Conservation (phyloP, 805 yeast species). For the Ogataea polymorpha region DNA sequence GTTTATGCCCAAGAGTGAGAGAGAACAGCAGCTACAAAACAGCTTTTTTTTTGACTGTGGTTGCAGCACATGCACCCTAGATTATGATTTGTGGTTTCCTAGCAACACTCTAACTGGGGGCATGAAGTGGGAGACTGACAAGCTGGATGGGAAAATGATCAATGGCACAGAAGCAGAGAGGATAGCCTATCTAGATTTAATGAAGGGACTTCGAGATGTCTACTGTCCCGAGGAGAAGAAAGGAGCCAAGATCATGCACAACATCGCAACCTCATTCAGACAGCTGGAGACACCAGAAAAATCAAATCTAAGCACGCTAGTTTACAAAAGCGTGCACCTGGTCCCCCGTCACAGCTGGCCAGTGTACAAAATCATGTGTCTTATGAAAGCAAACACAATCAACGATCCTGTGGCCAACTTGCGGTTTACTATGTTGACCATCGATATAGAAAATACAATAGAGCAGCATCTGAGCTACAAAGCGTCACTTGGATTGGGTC, state of each 20-base stretch:
- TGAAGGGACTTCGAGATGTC: slow-evolving; percentile 2
- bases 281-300: slow-evolving; percentile 1
- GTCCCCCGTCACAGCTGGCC: slow-evolving; percentile 27
- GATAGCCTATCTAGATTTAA: slow-evolving; percentile 7
- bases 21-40: slow-evolving; percentile 27
- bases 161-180: slow-evolving; percentile 4
- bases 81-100: slow-evolving; percentile 30
- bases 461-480: slow-evolving; percentile 7
- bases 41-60: slow-evolving; percentile 35
- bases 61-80: slow-evolving; percentile 29
- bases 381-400: slow-evolving; percentile 10
- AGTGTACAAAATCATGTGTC: slow-evolving; percentile 9
- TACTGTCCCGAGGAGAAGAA: slow-evolving; percentile 8
- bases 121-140: slow-evolving; percentile 12
- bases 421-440: slow-evolving; percentile 12
- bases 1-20: slow-evolving; percentile 28
- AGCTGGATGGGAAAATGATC: slow-evolving; percentile 1
- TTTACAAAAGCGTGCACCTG: background rate
- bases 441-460: slow-evolving; percentile 10
- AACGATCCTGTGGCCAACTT: slow-evolving; percentile 11
- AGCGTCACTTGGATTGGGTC: slow-evolving; percentile 14
- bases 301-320: background rate
- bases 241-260: background rate
- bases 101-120: slow-evolving; percentile 27
- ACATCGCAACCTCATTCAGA: slow-evolving; percentile 3